Evolutionary conservation across 1,284 basidiomycete species (phyloP), one percentile per base, ranked within the genome.

Genomic region (Ustilago shanxiensis): DNA sequence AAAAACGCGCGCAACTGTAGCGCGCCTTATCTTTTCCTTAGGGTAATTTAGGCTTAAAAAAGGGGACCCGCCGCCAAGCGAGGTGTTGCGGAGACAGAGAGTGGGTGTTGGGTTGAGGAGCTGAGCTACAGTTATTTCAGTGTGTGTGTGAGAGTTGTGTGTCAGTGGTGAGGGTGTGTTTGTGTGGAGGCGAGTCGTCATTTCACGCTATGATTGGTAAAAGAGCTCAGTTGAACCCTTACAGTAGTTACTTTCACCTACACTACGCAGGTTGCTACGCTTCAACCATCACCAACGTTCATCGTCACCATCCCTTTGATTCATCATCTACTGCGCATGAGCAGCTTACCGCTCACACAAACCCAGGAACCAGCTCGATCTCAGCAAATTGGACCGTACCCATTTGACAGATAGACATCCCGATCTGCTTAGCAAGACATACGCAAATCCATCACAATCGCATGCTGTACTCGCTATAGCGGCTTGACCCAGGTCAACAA

Each of bases 121-220:
- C n/a, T n/a, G n/a, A n/a, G n/a, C n/a, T n/a, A n/a, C n/a, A n/a
- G n/a, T n/a, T n/a, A n/a, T n/a, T n/a, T n/a, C n/a, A 24, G 51
- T 35, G n/a, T n/a, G 41, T 33, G 29, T 52, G n/a, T 31, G 28
- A 22, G 28, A n/a, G n/a, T n/a, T n/a, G n/a, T n/a, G n/a, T n/a
- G n/a, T n/a, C n/a, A n/a, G n/a, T n/a, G 13, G 28, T 51, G 24
- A n/a, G 28, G 10, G 7, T 9, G 31, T 56, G 22, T 56, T 29
- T 41, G 39, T 59, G 57, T 59, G 57, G 57, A 59, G 57, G 56
- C 41, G n/a, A 49, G 33, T 54, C 33, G 31, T 31, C 52, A 54
- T 54, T 54, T 39, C 52, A 54, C 20, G 33, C 33, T 49, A n/a
- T 28, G 24, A 26, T 49, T 49, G 24, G n/a, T 16, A 28, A 14